Percentiles rank a stretch among this genome's conserved stretches.
Conservation (phyloP, 2,329 filamentous ascomycete genomes). For the Endoconidiophora polonica region DNA sequence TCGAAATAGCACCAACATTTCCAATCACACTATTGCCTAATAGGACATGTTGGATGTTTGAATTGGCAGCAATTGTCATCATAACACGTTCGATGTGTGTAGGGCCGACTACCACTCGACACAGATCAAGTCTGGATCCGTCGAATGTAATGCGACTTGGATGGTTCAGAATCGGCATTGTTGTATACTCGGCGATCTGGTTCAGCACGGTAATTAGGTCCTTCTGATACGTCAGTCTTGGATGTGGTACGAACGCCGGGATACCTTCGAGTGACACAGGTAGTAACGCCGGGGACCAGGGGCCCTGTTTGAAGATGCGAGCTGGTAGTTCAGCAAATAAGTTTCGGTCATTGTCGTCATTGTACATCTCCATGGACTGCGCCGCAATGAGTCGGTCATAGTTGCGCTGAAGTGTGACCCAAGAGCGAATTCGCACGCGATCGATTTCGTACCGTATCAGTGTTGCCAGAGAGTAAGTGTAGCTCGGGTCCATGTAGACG, state of each 20-base stretch:
- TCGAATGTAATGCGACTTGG: constrained; percentile 28
- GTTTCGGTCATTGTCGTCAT: constrained; percentile 5
- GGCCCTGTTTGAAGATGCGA: constrained; percentile 21
- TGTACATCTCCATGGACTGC: no score
- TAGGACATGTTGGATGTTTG: constrained; percentile 33
- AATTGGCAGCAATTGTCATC: constrained; percentile 29
- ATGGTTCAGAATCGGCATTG: constrained; percentile 18
- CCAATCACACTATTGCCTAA: constrained; percentile 39
- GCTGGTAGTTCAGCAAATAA: constrained; percentile 17
- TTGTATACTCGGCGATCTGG: constrained; percentile 13
- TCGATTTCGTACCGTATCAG: constrained; percentile 24
- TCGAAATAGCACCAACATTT: constrained; percentile 28
- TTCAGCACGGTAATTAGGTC: constrained; percentile 22
- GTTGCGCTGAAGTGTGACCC: constrained; percentile 22
- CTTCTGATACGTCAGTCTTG: constrained; percentile 18
- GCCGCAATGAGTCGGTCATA: constrained; percentile 20
- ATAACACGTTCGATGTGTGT: constrained; percentile 33
- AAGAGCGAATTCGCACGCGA: constrained; percentile 22
- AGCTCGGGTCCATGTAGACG: constrained; percentile 20
- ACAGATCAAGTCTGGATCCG: constrained; percentile 36
- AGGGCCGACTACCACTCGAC: constrained; percentile 38
- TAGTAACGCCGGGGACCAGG: constrained; percentile 19
- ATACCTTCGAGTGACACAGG: constrained; percentile 20
- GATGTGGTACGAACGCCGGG: constrained; percentile 21
- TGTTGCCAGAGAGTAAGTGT: constrained; percentile 21